Conservation (phyloP, 2,329 filamentous ascomycete species). For the Davidsoniella neocaledoniae region DNA sequence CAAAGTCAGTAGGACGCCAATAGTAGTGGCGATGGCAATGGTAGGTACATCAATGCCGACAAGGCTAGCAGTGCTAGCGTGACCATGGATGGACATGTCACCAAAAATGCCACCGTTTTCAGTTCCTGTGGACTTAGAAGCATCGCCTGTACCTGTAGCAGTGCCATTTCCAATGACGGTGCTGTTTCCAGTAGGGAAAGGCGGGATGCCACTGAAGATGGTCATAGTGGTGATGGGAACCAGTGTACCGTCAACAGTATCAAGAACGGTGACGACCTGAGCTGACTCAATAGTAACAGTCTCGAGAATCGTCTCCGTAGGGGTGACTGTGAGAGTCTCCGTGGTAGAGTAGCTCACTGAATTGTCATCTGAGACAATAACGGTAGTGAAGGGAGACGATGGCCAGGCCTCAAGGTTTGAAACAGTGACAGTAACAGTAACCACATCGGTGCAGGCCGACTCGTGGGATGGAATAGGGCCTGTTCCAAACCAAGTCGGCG, state of each 20-base stretch:
- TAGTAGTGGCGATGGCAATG: neutral
- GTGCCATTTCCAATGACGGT: conserved; percentile 4
- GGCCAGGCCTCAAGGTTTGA: conserved; percentile 6
- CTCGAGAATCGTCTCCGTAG: conserved; percentile 4
- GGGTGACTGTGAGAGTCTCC: conserved; percentile 9
- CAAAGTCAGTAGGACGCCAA: neutral
- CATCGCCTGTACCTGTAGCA: neutral
- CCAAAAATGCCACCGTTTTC: neutral
- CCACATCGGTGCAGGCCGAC: neutral
- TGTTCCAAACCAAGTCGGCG: conserved; percentile 4
- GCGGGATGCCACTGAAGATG: conserved; percentile 7
- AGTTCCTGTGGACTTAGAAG: neutral
- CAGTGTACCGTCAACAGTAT: conserved; percentile 6
- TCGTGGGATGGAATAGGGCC: neutral
- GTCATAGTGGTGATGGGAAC: conserved; percentile 10
- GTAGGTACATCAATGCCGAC: neutral
- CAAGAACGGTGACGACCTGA: conserved; percentile 7
- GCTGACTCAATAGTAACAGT: conserved; percentile 7
- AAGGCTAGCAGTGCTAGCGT: neutral
- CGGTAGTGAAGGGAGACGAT: conserved; percentile 4
- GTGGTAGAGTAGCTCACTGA: conserved; percentile 5
- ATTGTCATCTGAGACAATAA: neutral
- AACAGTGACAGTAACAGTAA: conserved; percentile 11
- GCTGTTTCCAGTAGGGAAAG: conserved; percentile 8
- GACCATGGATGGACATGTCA: neutral